Percentiles rank a stretch among this genome's conserved stretches.
Evolutionary conservation across 495 filamentous ascomycete genomes (phyloP).

Genomic region (Talaromyces trachyspermus): DNA sequence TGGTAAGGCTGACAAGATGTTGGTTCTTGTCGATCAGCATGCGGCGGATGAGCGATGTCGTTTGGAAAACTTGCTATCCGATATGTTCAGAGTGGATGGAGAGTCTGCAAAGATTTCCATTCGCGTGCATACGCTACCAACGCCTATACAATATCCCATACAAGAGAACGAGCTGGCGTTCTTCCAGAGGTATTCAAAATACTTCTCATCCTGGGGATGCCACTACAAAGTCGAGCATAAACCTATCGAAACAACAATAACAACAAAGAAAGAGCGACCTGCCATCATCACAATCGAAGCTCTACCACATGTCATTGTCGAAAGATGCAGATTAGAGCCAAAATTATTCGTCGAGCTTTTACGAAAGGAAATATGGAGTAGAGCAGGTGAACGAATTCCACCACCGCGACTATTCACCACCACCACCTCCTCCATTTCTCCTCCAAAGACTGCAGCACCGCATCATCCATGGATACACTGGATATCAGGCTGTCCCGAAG

Average conservation of each 20-base stretch:
- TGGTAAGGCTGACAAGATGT: slow-evolving; percentile 9
- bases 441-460: neutral
- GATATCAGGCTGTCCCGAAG: slow-evolving; percentile 61
- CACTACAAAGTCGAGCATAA: slow-evolving; percentile 37
- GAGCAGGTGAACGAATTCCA: slow-evolving; percentile 6
- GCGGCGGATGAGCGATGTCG: slow-evolving; percentile 86
- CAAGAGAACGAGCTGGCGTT: slow-evolving; percentile 48
- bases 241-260: slow-evolving; percentile 8
- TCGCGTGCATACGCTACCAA: slow-evolving; percentile 24
- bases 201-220: slow-evolving; percentile 70
- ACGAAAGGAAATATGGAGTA: slow-evolving; percentile 62
- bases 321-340: slow-evolving; percentile 67
- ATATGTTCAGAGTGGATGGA: slow-evolving; percentile 27
- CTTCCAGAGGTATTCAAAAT: slow-evolving; percentile 42
- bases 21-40: slow-evolving; percentile 89
- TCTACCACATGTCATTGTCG: slow-evolving; percentile 65
- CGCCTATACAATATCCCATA: slow-evolving; percentile 53
- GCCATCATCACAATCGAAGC: slow-evolving; percentile 46
- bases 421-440: neutral
- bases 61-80: slow-evolving; percentile 60
- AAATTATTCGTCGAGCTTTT: slow-evolving; percentile 61
- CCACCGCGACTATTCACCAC: neutral
- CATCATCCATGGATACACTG: slow-evolving; percentile 44
- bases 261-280: too few relatives aligned
- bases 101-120: slow-evolving; percentile 14